Evolutionary conservation across 2,329 filamentous ascomycete genomes (phyloP).

Genomic region (Acrodontium crateriforme): DNA sequence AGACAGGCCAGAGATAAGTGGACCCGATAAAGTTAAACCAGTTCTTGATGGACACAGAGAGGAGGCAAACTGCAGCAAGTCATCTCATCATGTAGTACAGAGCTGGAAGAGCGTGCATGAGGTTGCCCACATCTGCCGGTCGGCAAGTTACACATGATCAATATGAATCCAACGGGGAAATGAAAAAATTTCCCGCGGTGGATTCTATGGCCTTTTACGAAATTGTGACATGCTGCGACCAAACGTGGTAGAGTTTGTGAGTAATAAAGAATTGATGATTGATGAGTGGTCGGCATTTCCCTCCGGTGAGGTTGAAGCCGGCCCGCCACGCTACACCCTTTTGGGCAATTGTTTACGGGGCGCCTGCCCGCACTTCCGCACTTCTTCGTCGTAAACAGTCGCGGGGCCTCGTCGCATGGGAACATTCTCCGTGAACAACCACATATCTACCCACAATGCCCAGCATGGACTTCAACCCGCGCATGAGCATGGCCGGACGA

Average conservation of each 20-base stretch:
- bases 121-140: no score
- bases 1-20: no score
- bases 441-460: conserved; percentile 11
- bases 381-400: neutral
- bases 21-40: no score
- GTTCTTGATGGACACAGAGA: no score
- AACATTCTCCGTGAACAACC: neutral
- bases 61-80: no score
- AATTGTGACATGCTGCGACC: neutral
- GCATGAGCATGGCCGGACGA: conserved; percentile 37
- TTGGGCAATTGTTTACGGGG: neutral
- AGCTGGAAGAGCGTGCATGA: no score
- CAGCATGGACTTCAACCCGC: conserved; percentile 35
- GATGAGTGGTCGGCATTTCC: neutral
- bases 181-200: no score
- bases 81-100: no score
- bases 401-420: neutral
- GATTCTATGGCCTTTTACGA: no score
- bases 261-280: neutral
- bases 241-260: neutral
- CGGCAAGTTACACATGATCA: no score
- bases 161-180: no score
- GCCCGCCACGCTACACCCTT: no score
- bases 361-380: neutral
- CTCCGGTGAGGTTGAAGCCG: conserved; percentile 1